Percentiles rank a stretch among this genome's conserved stretches.
Evolutionary conservation across 441 rosid species (phyloP).

Genomic region (Erodium trifolium): DNA sequence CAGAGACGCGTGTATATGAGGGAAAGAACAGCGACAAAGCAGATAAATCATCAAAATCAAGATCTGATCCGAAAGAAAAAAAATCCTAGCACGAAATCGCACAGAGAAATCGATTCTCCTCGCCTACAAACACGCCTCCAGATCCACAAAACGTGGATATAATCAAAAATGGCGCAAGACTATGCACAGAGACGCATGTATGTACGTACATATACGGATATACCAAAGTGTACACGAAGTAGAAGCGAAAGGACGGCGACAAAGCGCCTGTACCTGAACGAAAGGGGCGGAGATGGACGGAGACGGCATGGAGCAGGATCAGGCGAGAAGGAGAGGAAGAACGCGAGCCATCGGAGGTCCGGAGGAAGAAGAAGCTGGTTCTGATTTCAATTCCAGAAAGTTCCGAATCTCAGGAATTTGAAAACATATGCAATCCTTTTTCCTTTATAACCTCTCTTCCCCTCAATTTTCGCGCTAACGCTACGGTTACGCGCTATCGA

Average conservation of each 20-base stretch:
- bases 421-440: background rate
- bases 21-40: no score
- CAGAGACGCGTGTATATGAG: no score
- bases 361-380: background rate
- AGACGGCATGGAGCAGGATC: background rate
- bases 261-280: background rate
- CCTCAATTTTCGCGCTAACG: no score
- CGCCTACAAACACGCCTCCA: background rate
- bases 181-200: no score
- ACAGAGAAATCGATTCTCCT: background rate
- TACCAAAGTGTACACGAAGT: background rate
- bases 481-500: no score
- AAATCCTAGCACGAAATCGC: background rate
- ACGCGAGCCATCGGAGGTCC: background rate
- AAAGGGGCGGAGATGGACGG: background rate
- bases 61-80: background rate
- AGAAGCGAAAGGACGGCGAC: background rate
- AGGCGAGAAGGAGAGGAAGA: background rate
- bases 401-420: no score
- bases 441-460: background rate
- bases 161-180: background rate
- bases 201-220: no score
- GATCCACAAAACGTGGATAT: background rate
- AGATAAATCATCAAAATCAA: no score
- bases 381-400: background rate